Evolutionary conservation across 2,329 filamentous ascomycete species (phyloP), one percentile per base, ranked within the genome.

Genomic region (Sclerotinia nivalis): DNA sequence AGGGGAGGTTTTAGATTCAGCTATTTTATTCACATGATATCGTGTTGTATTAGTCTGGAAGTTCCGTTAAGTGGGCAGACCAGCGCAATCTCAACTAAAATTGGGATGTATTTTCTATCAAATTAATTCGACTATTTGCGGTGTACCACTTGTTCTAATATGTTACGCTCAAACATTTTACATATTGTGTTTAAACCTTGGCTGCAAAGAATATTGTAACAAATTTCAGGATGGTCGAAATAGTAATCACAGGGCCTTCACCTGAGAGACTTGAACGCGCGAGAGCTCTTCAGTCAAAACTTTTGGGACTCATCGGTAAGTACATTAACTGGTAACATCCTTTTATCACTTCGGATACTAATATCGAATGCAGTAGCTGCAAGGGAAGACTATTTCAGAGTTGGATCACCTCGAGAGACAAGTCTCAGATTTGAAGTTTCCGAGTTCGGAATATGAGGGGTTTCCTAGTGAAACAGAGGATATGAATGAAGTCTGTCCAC

Each of bases 381-480:
- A 45, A 60, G 15, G 22, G 45, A 7, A 22, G 1, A 9, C 20
- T 28, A n/a, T 9, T n/a, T 37, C 22, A 22, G 22, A 56, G 12
- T 37, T n/a, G 18, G 9, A 56, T 37, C 13, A 37, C 54, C 20
- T 56, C n/a, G 15, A 45, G 56, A 43, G n/a, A 28, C n/a, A 45
- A 45, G n/a, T 10, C 25, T 45, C 9, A 10, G 13, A 28, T 60
- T 45, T 20, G 8, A 7, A 10, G 9, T 45, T 45, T 28, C 8
- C 15, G 20, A 28, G n/a, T 25, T 20, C 37, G 8, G 37, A 45
- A 60, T 60, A 60, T 28, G 13, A 45, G 28, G 40, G 56, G 10
- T 60, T 60, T 60, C 40, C 56, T 15, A 45, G n/a, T 45, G n/a
- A 28, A n/a, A 15, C 56, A 43, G 56, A 60, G 13, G 37, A 60